Evolutionary conservation across 345 rosid species (phyloP), one percentile per base, ranked within the genome.

Genomic region (Geranium rotundifolium): DNA sequence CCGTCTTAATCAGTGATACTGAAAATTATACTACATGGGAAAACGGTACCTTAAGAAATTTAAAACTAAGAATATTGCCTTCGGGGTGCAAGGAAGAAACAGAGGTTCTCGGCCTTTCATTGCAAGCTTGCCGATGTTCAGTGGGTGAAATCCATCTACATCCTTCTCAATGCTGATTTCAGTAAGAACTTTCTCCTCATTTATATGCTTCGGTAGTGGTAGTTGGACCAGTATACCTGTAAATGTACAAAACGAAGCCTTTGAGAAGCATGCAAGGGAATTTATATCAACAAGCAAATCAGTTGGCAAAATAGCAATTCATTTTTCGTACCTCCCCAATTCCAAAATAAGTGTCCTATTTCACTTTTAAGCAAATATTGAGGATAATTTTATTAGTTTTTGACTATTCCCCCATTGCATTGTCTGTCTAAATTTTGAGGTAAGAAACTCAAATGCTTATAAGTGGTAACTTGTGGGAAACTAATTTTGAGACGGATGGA

Each of bases 81-180:
- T 87, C 65, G 97, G 97, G 63, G 97, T 89, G 81, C 97, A 92
- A 13, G 98, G 97, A 67, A 79, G 82, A 63, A 87, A 92, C 70
- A 87, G 88, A 18, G 97, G 97, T 12, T 92, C 93, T 81, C 97
- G 75, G 75, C 91, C 98, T 76, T 89, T 89, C 98, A 92, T 92
- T 52, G 95, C 98, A 72, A 89, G 93, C 83, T 84, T 89, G 65
- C 97, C 97, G 29, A 89, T 87, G 64, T 92, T 92, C 59, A 92
- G 65, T 58, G 98, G 98, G 81, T 92, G 98, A 79, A 92, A 92
- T 15, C 98, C 98, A 77, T 92, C 98, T 0, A 89, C 95, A 77
- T 89, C 96, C 71, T 89, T 92, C 69, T 73, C 89, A 60, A 89
- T 72, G 64, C 81, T 85, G 72, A 92, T 87, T 63, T 81, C 97